Evolutionary conservation across 2,329 filamentous ascomycete genomes (phyloP).

Genomic region (Trichoderma oligosporum): DNA sequence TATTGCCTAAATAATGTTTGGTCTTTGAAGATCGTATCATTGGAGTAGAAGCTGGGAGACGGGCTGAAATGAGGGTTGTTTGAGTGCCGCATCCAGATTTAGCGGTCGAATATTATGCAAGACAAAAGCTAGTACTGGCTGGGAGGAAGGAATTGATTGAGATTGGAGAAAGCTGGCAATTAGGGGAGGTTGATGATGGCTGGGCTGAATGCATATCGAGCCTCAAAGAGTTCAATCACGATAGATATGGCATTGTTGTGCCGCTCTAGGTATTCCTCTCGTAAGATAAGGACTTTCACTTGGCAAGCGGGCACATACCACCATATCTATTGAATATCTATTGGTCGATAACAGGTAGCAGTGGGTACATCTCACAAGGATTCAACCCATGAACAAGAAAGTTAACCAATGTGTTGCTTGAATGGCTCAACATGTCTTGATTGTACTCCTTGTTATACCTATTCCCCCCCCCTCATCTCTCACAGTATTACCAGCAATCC

Average conservation of each 20-base stretch:
- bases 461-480: too few relatives aligned
- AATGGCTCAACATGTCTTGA: too few relatives aligned
- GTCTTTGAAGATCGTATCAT: conserved; percentile 73
- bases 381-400: too few relatives aligned
- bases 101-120: conserved; percentile 31
- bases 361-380: too few relatives aligned
- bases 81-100: conserved; percentile 67
- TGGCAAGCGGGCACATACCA: too few relatives aligned
- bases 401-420: too few relatives aligned
- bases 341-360: too few relatives aligned
- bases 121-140: conserved; percentile 23
- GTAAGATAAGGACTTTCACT: too few relatives aligned
- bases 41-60: conserved; percentile 65
- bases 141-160: conserved; percentile 22
- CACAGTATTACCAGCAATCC: too few relatives aligned
- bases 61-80: conserved; percentile 69
- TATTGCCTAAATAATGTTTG: conserved; percentile 63
- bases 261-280: neutral
- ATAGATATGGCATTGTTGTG: conserved; percentile 29
- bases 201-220: conserved; percentile 35
- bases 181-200: conserved; percentile 35
- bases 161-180: conserved; percentile 28
- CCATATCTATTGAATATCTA: too few relatives aligned
- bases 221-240: conserved; percentile 36
- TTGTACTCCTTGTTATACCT: too few relatives aligned